A percentile compares a stretch with the other conserved stretches of the same genome.
These are phyloP conservation scores for Nicotiana rustica DNA, from an alignment of 305 asterid genomes.

Conservation along the genomic window DNA sequence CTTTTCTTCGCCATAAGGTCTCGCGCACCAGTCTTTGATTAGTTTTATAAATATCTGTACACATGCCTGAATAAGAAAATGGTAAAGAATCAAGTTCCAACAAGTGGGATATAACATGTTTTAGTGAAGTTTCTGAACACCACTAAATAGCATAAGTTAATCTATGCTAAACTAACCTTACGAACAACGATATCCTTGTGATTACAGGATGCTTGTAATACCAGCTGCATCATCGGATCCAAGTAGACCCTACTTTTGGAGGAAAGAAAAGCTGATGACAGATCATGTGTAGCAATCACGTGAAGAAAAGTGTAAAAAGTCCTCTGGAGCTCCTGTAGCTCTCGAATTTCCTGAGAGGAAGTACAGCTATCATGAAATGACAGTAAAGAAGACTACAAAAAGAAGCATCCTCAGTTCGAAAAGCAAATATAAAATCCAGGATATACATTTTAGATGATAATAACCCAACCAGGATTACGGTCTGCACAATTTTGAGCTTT, in stretches of 20 bases:
- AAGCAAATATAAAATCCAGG: slow-evolving; percentile 21
- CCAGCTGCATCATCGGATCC: slow-evolving; percentile 83
- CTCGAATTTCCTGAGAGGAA: slow-evolving; percentile 86
- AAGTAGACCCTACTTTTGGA: slow-evolving; percentile 65
- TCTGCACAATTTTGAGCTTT: background rate
- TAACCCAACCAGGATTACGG: slow-evolving; percentile 5
- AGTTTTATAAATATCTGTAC: slow-evolving; percentile 90
- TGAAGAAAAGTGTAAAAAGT: slow-evolving; percentile 81
- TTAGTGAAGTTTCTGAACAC: slow-evolving; percentile 13
- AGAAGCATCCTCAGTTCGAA: slow-evolving; percentile 16
- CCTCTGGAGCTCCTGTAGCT: slow-evolving; percentile 82
- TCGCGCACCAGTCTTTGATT: slow-evolving; percentile 88
- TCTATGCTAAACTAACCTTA: slow-evolving; percentile 61
- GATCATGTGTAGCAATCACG: slow-evolving; percentile 80
- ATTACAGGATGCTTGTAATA: slow-evolving; percentile 69
- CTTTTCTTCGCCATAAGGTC: slow-evolving; percentile 71
- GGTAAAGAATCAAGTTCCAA: slow-evolving; percentile 37
- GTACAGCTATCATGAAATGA: slow-evolving; percentile 33
- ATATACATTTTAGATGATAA: background rate
- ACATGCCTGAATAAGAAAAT: slow-evolving; percentile 65
- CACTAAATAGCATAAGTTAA: slow-evolving; percentile 9
- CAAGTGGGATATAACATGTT: slow-evolving; percentile 8
- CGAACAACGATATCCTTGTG: slow-evolving; percentile 79
- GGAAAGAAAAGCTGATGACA: slow-evolving; percentile 76
- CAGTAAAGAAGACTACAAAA: background rate